phyloP scores from a whole-genome alignment of 1,284 basidiomycete genomes.

The Baeospora myosura region DNA sequence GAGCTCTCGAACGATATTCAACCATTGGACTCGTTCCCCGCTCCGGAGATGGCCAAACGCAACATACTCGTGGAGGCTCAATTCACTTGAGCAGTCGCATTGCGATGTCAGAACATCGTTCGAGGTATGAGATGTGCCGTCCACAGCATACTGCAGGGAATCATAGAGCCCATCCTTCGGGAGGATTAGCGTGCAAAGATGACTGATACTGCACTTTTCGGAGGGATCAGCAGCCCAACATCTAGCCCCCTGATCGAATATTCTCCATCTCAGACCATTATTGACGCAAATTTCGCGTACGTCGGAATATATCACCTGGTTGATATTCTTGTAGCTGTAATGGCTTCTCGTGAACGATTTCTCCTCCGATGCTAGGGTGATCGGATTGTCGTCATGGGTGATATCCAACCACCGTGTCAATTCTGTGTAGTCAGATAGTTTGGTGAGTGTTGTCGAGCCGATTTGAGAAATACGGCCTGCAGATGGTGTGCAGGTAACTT shows the following conservation, averaged over 20 bases:
- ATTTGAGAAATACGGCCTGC: too few relatives aligned
- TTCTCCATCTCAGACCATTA: slow-evolving; percentile 20
- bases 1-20: slow-evolving; percentile 39
- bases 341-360: slow-evolving; percentile 5
- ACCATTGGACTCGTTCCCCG: slow-evolving; percentile 39
- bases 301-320: too few relatives aligned
- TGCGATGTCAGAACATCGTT: slow-evolving; percentile 40
- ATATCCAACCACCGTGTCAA: not conserved
- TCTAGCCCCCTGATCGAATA: slow-evolving; percentile 10
- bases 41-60: slow-evolving; percentile 36
- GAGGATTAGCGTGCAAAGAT: slow-evolving; percentile 24
- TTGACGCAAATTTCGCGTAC: slow-evolving; percentile 21
- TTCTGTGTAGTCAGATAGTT: slow-evolving; percentile 9
- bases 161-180: slow-evolving; percentile 24
- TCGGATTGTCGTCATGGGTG: too few relatives aligned
- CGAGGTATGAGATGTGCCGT: slow-evolving; percentile 28
- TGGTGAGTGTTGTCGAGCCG: too few relatives aligned
- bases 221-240: slow-evolving; percentile 10
- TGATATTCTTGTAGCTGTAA: slow-evolving; percentile 1
- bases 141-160: slow-evolving; percentile 29
- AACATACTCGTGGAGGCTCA: slow-evolving; percentile 36
- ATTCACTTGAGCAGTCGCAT: slow-evolving; percentile 24
- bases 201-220: slow-evolving; percentile 7
- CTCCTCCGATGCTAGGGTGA: slow-evolving; percentile 3
- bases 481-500: slow-evolving; percentile 21